Base-by-base conservation (phyloP, 176 grass and related monocot genomes). In the Juncus effusus region DNA sequence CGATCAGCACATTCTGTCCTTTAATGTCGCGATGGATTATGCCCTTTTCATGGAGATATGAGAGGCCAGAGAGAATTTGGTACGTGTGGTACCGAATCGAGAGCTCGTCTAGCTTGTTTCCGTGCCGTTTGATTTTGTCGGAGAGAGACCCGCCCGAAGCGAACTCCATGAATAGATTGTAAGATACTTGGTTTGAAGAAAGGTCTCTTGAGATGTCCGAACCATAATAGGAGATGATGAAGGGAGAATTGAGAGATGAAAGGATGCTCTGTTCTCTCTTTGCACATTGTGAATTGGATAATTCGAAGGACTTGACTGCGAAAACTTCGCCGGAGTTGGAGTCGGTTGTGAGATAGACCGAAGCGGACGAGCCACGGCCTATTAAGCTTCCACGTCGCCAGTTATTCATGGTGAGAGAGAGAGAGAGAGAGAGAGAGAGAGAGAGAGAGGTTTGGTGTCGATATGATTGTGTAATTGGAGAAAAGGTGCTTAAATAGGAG, bases 11-110 rank as follows among this genome's bases (percentile, higher is more conserved):
- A 85, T 96, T 90, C 44, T 83, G 11, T 0, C 76, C 57, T 80
- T 96, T 96, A 16, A 96, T 75, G 36, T 90, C 91, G 10, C 84
- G 80, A 80, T 96, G 87, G 12, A 83, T 84, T 36, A 96, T 64
- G 8, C 78, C 73, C 1, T 3, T 47, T 3, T 42, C 78, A 56
- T 96, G 91, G 51, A 96, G 76, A 76, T 90, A 90, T 12, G 58
- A 81, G 3, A 96, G 84, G 35, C 51, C 93, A 16, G 77, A 54
- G 54, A 82, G 79, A 41, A 91, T 41, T 15, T 88, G 82, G 0
- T 13, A 72, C 5, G 72, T 72, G 77, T 80, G 85, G 4, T 58
- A 41, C 51, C 59, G 49, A 42, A 91, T 55, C 4, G 56, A 37
- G 28, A 13, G 35, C 69, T 96, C 92, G 7, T 63, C 4, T 14